Percentiles rank a stretch among this genome's conserved stretches.
Conservation (phyloP, 352 stramenopile species). For the Globisporangium apiculatum region DNA sequence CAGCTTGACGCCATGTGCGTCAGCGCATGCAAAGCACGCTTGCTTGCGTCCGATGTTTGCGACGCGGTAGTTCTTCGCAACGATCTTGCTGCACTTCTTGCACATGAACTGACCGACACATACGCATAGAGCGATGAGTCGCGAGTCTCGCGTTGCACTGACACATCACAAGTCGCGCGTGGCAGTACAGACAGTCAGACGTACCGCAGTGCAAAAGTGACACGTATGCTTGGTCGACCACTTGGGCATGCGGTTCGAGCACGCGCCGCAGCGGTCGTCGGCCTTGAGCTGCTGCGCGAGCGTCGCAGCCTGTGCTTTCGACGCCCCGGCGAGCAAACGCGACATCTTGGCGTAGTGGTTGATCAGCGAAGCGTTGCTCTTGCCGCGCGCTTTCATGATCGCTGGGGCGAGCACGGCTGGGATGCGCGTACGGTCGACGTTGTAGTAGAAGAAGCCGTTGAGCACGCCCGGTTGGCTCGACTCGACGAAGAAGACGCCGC, state of each 20-base stretch:
- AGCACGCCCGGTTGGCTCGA: slow-evolving; percentile 39
- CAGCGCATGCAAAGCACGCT: slow-evolving; percentile 53
- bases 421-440: slow-evolving; percentile 32
- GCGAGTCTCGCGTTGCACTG: too few relatives aligned
- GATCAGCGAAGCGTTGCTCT: slow-evolving; percentile 51
- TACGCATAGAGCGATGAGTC: background rate
- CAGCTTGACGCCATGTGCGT: slow-evolving; percentile 30
- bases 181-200: slow-evolving; percentile 12
- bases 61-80: slow-evolving; percentile 51
- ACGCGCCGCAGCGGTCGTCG: slow-evolving; percentile 53
- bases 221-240: slow-evolving; percentile 55
- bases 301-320: slow-evolving; percentile 23
- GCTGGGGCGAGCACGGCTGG: slow-evolving; percentile 35
- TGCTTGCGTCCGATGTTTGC: slow-evolving; percentile 27
- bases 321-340: slow-evolving; percentile 23
- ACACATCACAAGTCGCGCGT: background rate
- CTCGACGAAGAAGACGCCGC: slow-evolving; percentile 64
- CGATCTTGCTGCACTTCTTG: slow-evolving; percentile 57
- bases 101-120: slow-evolving; percentile 46
- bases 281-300: slow-evolving; percentile 43
- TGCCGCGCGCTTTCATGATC: slow-evolving; percentile 49
- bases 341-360: slow-evolving; percentile 70
- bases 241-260: slow-evolving; percentile 47
- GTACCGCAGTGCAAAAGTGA: slow-evolving; percentile 53
- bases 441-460: slow-evolving; percentile 58